phyloP scores from a whole-genome alignment of 331 rosid species.

The Quercus lobata region DNA sequence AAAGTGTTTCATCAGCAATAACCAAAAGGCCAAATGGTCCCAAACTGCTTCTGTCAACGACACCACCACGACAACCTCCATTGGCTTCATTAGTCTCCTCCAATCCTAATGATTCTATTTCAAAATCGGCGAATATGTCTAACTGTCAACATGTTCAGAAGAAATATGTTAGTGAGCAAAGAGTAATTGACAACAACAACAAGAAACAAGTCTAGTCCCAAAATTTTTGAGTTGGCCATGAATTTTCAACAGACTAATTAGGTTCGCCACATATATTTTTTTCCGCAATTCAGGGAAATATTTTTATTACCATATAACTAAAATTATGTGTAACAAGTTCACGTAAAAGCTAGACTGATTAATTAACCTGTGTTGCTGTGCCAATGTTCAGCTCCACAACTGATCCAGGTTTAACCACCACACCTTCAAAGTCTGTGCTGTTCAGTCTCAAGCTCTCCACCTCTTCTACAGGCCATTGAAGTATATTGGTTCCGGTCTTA shows the following conservation, averaged over 20 bases:
- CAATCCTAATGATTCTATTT: conserved; percentile 35
- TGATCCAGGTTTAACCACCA: conserved; percentile 60
- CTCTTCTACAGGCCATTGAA: conserved; percentile 90
- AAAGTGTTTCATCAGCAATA: conserved; percentile 64
- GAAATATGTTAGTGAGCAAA: not conserved
- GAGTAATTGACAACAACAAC: not conserved
- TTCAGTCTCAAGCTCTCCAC: conserved; percentile 62
- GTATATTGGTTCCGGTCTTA: conserved; percentile 52
- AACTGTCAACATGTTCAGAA: conserved; percentile 33
- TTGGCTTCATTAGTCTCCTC: conserved; percentile 3
- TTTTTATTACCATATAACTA: not conserved
- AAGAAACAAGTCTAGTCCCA: too few species aligned
- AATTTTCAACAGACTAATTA: too few species aligned
- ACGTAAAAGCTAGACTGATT: not conserved
- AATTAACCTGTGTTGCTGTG: conserved; percentile 61
- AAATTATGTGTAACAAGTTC: not conserved
- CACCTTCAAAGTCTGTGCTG: conserved; percentile 35
- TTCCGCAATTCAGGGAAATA: too few species aligned
- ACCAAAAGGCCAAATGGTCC: conserved; percentile 86
- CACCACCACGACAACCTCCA: conserved; percentile 62
- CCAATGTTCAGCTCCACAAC: conserved; percentile 54
- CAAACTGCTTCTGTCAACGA: conserved; percentile 43
- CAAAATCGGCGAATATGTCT: conserved; percentile 71
- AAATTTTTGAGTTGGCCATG: too few species aligned
- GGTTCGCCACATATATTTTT: too few species aligned